phyloP scores from a whole-genome alignment of 2,329 filamentous ascomycete genomes.

The Colletotrichum trifolii region DNA sequence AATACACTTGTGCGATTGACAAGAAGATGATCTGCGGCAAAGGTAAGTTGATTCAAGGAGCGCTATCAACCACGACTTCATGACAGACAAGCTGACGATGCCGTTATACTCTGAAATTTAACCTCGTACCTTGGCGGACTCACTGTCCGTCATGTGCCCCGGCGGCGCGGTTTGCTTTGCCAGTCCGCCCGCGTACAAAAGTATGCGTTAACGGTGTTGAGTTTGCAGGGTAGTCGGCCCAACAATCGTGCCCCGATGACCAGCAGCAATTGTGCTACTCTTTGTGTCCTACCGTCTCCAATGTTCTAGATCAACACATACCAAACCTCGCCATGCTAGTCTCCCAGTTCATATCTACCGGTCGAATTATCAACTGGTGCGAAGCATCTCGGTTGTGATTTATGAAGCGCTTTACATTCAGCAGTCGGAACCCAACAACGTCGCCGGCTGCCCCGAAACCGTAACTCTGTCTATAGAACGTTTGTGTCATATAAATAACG shows the following conservation, averaged over 20 bases:
- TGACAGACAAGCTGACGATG: too few species aligned
- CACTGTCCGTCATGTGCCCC: conserved; percentile 18
- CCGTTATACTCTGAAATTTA: too few species aligned
- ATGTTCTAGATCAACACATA: too few species aligned
- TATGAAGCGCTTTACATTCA: background rate
- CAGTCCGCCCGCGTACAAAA: conserved; percentile 13
- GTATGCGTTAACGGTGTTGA: conserved; percentile 2
- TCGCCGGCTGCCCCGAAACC: background rate
- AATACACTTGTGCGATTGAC: too few species aligned
- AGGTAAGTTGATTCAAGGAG: too few species aligned
- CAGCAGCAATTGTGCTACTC: background rate
- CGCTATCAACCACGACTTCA: too few species aligned
- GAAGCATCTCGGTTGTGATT: background rate
- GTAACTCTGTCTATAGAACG: conserved; percentile 9
- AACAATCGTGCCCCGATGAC: conserved; percentile 10
- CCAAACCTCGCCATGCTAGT: too few species aligned
- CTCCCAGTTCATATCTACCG: background rate
- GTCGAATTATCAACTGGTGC: background rate
- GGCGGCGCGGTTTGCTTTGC: conserved; percentile 7
- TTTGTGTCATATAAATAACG: conserved; percentile 20
- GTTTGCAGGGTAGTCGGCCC: conserved; percentile 24
- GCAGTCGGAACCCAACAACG: background rate
- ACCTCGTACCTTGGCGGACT: too few species aligned
- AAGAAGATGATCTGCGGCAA: too few species aligned
- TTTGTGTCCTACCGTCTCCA: conserved; percentile 14